Base-by-base conservation (phyloP, 2,329 filamentous ascomycete species). In the Neofusicoccum sp. region DNA sequence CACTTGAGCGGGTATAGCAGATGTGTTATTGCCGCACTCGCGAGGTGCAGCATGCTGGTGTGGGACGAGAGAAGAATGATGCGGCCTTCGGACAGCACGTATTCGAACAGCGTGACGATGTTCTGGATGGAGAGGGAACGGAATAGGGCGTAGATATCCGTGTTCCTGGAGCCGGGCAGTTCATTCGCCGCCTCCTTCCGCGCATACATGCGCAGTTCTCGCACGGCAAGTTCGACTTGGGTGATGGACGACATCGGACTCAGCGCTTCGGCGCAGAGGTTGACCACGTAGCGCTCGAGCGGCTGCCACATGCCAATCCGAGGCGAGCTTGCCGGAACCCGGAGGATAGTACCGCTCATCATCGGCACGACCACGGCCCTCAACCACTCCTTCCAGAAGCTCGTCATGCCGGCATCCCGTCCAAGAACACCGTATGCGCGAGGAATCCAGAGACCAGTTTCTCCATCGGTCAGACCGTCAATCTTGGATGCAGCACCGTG, bases 371-470 rank as follows among this genome's bases (percentile, higher is more conserved):
- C 83, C 8, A 98, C 85, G 6, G 94, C 93, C 76, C 92, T 90
- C 52, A 99, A 84, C 95, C 95, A 99, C 75, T 99, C 95, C 77
- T 98, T 98, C 93, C 94, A 99, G 78, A 99, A 98, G 36, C 88
- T 87, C 67, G 93, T 93, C 78, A 96, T 85, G 65, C 87, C 89
- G 11, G 84, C 83, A 74, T 99, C 95, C 66, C 91, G 86, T 37
- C 95, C 95, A 66, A 99, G 83, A 66, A 99, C 89, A 64, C 95
- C 95, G 73, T 96, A 99, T 1, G 94, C 93, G 67, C 95, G 86
- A 16, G 95, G 95, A 56, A 92, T 93, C 95, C 95, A 99, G 65
- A 98, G 88, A 2, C 94, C 95, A 60, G 92, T 97, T 74, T 98
- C 95, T 47, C 94, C 93, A 67, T 96, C 92, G 0, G 94, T 98